phyloP scores from a whole-genome alignment of 306 rosid species.

The Vigna nakashimae region DNA sequence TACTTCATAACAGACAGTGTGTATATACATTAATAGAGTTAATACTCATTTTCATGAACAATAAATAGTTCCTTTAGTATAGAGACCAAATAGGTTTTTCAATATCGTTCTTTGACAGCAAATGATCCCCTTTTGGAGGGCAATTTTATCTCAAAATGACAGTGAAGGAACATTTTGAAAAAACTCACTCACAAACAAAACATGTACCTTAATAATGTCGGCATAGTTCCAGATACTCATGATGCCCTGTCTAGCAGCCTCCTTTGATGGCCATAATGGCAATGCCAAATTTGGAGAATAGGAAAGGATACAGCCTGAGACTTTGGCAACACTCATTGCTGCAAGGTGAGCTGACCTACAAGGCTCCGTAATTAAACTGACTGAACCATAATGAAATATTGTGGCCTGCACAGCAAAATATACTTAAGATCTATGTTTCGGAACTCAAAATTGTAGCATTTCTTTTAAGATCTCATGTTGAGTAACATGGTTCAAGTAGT shows the following conservation, averaged over 20 bases:
- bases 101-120: neutral
- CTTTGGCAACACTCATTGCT: slow-evolving; percentile 47
- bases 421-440: neutral
- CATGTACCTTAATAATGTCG: slow-evolving; percentile 43
- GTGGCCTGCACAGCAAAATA: slow-evolving; percentile 43
- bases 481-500: too few species aligned
- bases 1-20: slow-evolving; percentile 17
- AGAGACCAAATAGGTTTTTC: neutral
- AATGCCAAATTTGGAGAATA: slow-evolving; percentile 49
- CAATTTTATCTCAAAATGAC: neutral
- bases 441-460: neutral
- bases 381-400: slow-evolving; percentile 55
- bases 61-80: neutral
- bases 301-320: slow-evolving; percentile 42
- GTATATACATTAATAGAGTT: neutral
- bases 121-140: neutral
- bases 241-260: slow-evolving; percentile 44
- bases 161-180: neutral
- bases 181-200: neutral
- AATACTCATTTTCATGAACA: neutral
- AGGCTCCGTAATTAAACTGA: slow-evolving; percentile 46
- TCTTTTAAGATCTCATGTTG: too few species aligned
- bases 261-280: slow-evolving; percentile 47
- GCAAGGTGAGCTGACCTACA: slow-evolving; percentile 49
- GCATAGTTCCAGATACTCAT: slow-evolving; percentile 47